A percentile compares a stretch with the other conserved stretches of the same genome.
Conservation (phyloP, 495 filamentous ascomycete genomes). For the Aspergillus sparsus region DNA sequence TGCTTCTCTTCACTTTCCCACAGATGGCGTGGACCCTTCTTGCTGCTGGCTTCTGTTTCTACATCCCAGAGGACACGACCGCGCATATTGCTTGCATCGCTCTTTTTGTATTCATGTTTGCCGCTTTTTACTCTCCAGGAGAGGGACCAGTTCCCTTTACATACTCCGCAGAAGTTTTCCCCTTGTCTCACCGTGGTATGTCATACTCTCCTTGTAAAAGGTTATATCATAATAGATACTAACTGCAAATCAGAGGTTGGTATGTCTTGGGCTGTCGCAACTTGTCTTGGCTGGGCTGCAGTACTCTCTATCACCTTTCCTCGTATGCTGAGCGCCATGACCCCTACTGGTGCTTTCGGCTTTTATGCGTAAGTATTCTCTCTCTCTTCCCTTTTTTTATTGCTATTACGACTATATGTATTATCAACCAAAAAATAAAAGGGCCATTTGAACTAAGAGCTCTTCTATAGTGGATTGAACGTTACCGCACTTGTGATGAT, state of each 20-base stretch:
- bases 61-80: slow-evolving; percentile 52
- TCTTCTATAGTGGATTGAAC: slow-evolving; percentile 59
- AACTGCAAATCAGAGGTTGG: slow-evolving; percentile 55
- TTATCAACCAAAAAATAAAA: background rate
- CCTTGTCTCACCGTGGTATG: slow-evolving; percentile 65
- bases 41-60: slow-evolving; percentile 69
- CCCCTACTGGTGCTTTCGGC: slow-evolving; percentile 52
- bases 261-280: slow-evolving; percentile 75
- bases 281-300: slow-evolving; percentile 72
- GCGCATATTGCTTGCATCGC: slow-evolving; percentile 64
- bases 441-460: slow-evolving; percentile 6
- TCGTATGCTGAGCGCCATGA: slow-evolving; percentile 59
- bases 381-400: background rate
- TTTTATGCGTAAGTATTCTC: slow-evolving; percentile 46
- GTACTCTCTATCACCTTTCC: slow-evolving; percentile 72
- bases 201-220: slow-evolving; percentile 3
- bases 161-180: slow-evolving; percentile 80
- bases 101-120: slow-evolving; percentile 68
- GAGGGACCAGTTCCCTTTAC: slow-evolving; percentile 73
- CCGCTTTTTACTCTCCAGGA: slow-evolving; percentile 67
- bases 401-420: background rate
- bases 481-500: slow-evolving; percentile 68
- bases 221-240: slow-evolving; percentile 14
- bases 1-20: slow-evolving; percentile 83
- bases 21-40: slow-evolving; percentile 81